Percentiles rank a stretch among this genome's conserved stretches.
Conservation (phyloP, 192 early-diverging fungal species). For the Backusella psychrophila region DNA sequence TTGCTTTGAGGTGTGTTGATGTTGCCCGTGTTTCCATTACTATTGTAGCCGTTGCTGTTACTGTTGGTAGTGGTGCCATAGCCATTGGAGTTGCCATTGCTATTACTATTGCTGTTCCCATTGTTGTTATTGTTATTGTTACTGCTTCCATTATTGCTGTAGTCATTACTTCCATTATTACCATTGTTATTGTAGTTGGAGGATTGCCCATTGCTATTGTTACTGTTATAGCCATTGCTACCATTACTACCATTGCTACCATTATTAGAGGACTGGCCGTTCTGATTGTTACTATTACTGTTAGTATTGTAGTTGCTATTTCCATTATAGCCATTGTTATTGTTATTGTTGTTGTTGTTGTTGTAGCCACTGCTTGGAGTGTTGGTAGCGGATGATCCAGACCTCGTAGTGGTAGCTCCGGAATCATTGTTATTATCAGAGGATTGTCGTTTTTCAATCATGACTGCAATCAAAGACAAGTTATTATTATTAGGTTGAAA, state of each 20-base stretch:
- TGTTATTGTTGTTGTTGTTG: not conserved
- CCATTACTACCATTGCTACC: not conserved
- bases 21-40: not conserved
- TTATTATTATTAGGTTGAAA: not conserved
- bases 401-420: not conserved
- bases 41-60: not conserved
- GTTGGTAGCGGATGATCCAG: not conserved
- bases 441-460: not conserved
- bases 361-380: not conserved
- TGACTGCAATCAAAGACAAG: not conserved
- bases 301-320: not conserved
- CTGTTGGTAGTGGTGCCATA: not conserved
- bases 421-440: slow-evolving; percentile 3
- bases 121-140: not conserved
- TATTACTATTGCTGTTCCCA: not conserved
- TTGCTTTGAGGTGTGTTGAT: not conserved
- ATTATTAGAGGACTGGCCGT: not conserved
- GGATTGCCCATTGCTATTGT: not conserved
- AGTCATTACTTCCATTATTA: not conserved
- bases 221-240: not conserved
- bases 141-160: not conserved
- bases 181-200: not conserved
- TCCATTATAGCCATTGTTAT: not conserved
- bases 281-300: not conserved
- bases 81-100: not conserved